phyloP scores from a whole-genome alignment of 306 rosid species.

The Corylus heterophylla region DNA sequence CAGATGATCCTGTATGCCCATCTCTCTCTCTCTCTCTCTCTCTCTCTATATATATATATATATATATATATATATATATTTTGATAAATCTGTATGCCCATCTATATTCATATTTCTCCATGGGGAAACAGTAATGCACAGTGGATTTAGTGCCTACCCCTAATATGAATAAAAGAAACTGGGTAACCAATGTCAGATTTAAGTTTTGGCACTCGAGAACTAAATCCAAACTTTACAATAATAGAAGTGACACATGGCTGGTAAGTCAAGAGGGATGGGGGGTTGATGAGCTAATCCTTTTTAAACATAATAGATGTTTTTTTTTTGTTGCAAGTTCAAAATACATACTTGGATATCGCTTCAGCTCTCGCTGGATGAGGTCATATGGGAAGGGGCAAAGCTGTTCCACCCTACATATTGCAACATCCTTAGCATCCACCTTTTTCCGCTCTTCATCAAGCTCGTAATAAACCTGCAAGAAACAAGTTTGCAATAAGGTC shows the following conservation, averaged over 20 bases:
- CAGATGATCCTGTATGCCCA: background rate
- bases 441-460: conserved; percentile 79
- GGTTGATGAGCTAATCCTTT: too few relatives aligned
- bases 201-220: background rate
- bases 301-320: background rate
- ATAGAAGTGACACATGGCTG: background rate
- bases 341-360: conserved; percentile 88
- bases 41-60: too few relatives aligned
- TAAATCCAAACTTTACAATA: background rate
- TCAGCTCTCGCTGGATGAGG: conserved; percentile 89
- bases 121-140: background rate
- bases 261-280: background rate
- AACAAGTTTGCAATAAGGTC: background rate
- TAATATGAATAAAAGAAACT: background rate
- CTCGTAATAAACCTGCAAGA: conserved; percentile 82
- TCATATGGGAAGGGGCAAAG: conserved; percentile 97
- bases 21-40: too few relatives aligned
- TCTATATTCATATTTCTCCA: background rate
- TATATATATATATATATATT: too few relatives aligned
- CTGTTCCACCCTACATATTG: conserved; percentile 92
- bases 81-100: background rate
- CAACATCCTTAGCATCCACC: conserved; percentile 72
- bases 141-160: background rate
- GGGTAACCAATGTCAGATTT: background rate
- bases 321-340: background rate